A percentile compares a stretch with the other conserved stretches of the same genome.
Evolutionary conservation across 352 stramenopile genomes (phyloP).

Genomic region (Globisporangium cederbergense): DNA sequence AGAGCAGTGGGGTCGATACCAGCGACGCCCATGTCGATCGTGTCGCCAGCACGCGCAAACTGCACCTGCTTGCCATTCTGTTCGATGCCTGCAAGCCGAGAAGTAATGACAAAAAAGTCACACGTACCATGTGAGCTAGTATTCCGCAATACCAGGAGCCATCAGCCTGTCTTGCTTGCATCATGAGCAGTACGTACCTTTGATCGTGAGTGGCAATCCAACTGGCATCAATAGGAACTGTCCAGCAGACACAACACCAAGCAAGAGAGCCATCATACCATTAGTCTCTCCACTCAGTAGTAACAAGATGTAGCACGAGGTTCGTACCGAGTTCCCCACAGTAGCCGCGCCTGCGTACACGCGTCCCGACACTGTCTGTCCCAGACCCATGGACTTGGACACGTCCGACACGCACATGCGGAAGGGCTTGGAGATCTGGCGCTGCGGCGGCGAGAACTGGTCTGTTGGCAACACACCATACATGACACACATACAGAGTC

Average conservation of each 20-base stretch:
- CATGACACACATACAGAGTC: constrained; percentile 8
- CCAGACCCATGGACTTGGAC: constrained; percentile 82
- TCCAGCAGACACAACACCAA: neutral
- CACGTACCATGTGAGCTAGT: no score
- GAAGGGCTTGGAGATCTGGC: constrained; percentile 81
- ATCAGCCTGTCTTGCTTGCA: no score
- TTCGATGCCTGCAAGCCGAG: constrained; percentile 41
- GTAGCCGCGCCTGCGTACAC: constrained; percentile 75
- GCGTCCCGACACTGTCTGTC: constrained; percentile 78
- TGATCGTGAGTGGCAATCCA: constrained; percentile 46
- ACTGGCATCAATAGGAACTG: constrained; percentile 69
- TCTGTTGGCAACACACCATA: constrained; percentile 28
- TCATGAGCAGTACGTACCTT: constrained; percentile 21
- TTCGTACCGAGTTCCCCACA: constrained; percentile 60
- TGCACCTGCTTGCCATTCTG: constrained; percentile 63
- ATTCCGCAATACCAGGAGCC: no score
- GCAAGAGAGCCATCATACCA: neutral
- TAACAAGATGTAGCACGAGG: neutral
- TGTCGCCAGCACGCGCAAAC: constrained; percentile 71
- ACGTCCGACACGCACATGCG: constrained; percentile 85
- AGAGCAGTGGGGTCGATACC: constrained; percentile 69
- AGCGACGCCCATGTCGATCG: constrained; percentile 72
- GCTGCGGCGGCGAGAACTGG: constrained; percentile 65
- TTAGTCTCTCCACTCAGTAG: neutral
- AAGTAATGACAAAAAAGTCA: neutral